These are phyloP conservation scores for Parasitella parasitica DNA, from an alignment of 371 early-diverging fungal genomes.

Conservation along the genomic window DNA sequence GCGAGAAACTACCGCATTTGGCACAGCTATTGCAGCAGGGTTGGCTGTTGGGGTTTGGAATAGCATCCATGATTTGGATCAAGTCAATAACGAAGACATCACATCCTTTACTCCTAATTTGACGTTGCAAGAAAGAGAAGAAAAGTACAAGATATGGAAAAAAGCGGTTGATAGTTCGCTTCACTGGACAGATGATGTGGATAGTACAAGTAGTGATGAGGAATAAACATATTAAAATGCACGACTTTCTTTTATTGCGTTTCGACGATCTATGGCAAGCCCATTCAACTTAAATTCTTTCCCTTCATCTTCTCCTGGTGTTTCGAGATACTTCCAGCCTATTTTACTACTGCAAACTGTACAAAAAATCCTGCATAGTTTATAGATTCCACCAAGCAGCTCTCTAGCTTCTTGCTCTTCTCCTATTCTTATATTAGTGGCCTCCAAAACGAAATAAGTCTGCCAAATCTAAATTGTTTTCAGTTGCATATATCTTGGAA, in stretches of 20 bases:
- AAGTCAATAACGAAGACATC: conserved; percentile 35
- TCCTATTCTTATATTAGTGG: conserved; percentile 64
- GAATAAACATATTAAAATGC: neutral
- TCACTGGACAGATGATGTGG: conserved; percentile 53
- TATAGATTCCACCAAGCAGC: conserved; percentile 83
- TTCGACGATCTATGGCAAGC: no score
- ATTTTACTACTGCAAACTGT: conserved; percentile 55
- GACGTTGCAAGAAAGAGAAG: conserved; percentile 56
- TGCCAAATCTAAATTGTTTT: conserved; percentile 64
- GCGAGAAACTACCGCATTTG: conserved; percentile 93
- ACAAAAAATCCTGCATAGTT: conserved; percentile 74
- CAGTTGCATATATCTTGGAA: no score
- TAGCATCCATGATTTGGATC: conserved; percentile 30
- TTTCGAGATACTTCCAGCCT: conserved; percentile 63
- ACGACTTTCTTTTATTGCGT: conserved; percentile 51
- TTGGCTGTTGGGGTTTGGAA: conserved; percentile 81
- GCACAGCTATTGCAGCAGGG: conserved; percentile 95
- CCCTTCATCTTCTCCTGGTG: conserved; percentile 74
- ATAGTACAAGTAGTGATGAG: conserved; percentile 5
- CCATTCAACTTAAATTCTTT: conserved; percentile 75
- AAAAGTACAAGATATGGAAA: conserved; percentile 75
- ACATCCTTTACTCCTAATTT: conserved; percentile 50
- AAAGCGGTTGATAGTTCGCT: conserved; percentile 78
- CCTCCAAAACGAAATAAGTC: conserved; percentile 67
- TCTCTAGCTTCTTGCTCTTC: conserved; percentile 62